Base-by-base conservation (phyloP, 1,139 yeast genomes). In the Zygosaccharomyces pseudobailii region DNA sequence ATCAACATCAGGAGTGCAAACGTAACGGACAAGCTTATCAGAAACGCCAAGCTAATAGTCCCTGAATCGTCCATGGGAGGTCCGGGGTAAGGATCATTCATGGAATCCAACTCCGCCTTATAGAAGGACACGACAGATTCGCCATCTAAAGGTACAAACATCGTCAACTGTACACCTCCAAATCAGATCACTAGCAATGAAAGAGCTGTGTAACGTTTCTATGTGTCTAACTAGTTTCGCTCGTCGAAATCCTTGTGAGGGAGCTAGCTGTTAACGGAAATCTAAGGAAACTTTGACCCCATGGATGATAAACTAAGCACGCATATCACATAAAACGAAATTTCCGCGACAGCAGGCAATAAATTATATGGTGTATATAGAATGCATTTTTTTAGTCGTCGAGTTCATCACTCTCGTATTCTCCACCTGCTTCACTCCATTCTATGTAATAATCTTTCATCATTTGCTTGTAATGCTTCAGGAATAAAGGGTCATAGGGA, bases 401-500 rank as follows among this genome's bases (percentile, higher is more conserved):
- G 10, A 65, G 61, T 35, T 62, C 69, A 43, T 83, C 89, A 48
- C 75, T 75, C 36, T 80, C 87, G 50, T 82, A 84, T 40, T 83
- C 88, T 10, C 67, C 69, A 22, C 75, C 70, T 9, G 74, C 78
- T 43, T 82, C 88, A 40, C 78, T 81, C 98, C 98, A 92, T 59
- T 89, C 95, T 25, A 89, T 80, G 63, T 84, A 88, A 47, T 75
- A 73, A 33, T 73, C 76, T 27, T 73, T 70, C 51, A 84, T 69
- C 34, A 82, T 71, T 22, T 68, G 68, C 56, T 81, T 80, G 47
- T 88, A 77, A 21, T 68, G 68, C 40, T 84, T 86, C 54, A 92
- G 74, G 43, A 86, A 80, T 54, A 92, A 70, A 0, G 98, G 98
- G 70, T 92, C 98, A 65, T 87, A 92, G 9, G 98, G 98, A 68